Conservation (phyloP, 805 yeast species). For the Kockiozyma suomiensis region DNA sequence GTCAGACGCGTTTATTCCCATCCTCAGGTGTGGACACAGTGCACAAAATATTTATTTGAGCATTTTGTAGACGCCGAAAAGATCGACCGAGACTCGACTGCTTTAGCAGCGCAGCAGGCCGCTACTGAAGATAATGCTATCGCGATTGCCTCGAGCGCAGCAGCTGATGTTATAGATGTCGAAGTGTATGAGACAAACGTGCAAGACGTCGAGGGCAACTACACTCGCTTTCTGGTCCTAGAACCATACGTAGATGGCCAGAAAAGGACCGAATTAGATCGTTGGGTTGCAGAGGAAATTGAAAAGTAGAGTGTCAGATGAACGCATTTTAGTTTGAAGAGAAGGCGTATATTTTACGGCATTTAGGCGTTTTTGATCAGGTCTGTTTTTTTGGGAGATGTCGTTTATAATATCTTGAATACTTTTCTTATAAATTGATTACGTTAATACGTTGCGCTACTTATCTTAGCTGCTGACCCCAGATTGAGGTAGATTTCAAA, state of each 20-base stretch:
- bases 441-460: too few relatives aligned
- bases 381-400: neutral
- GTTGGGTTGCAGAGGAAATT: conserved; percentile 7
- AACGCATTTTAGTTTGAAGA: too few relatives aligned
- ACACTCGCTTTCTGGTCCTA: conserved; percentile 76
- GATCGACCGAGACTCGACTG: conserved; percentile 77
- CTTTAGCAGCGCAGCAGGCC: conserved; percentile 77
- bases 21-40: conserved; percentile 99
- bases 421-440: too few relatives aligned
- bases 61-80: conserved; percentile 47
- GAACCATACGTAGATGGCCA: conserved; percentile 7
- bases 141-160: conserved; percentile 73
- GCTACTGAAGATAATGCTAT: conserved; percentile 51
- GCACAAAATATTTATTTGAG: conserved; percentile 55
- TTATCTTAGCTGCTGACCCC: too few relatives aligned
- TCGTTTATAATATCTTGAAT: neutral
- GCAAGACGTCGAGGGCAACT: conserved; percentile 74
- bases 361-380: neutral
- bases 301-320: neutral
- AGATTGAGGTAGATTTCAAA: too few relatives aligned
- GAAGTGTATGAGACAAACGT: conserved; percentile 59
- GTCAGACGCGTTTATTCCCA: conserved; percentile 76
- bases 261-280: conserved; percentile 11
- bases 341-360: neutral
- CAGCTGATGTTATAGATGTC: conserved; percentile 61